phyloP scores from a whole-genome alignment of 768 basidiomycete species.

The Russula sp. region DNA sequence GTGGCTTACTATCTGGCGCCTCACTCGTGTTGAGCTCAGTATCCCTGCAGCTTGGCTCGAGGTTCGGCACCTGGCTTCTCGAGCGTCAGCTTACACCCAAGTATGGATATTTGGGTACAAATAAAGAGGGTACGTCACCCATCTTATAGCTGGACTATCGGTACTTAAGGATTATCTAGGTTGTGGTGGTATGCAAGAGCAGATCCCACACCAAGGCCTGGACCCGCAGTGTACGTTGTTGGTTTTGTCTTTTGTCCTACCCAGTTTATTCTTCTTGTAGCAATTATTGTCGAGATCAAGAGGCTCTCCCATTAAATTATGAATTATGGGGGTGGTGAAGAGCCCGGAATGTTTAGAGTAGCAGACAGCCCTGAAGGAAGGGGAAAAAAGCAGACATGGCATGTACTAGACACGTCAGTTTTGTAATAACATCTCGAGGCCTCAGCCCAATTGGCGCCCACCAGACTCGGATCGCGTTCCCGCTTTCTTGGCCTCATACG shows the following conservation, averaged over 20 bases:
- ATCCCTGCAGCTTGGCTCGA: constrained; percentile 54
- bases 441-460: too few species aligned
- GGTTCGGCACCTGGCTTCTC: constrained; percentile 80
- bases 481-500: too few species aligned
- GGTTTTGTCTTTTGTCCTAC: background rate
- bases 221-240: constrained; percentile 69
- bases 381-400: background rate
- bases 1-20: too few species aligned
- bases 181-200: constrained; percentile 72
- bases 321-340: background rate
- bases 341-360: background rate
- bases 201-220: constrained; percentile 80
- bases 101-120: constrained; percentile 74
- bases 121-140: constrained; percentile 44
- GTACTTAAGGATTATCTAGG: constrained; percentile 28
- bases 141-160: background rate
- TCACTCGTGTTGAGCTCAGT: too few species aligned
- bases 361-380: background rate
- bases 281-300: constrained; percentile 42
- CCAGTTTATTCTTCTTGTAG: constrained; percentile 23
- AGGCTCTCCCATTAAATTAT: constrained; percentile 30
- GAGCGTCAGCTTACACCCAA: constrained; percentile 75
- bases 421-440: too few species aligned
- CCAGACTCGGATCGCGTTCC: too few species aligned
- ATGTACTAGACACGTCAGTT: too few species aligned